phyloP scores from a whole-genome alignment of 805 yeast species.

The Pichia scutulata region DNA sequence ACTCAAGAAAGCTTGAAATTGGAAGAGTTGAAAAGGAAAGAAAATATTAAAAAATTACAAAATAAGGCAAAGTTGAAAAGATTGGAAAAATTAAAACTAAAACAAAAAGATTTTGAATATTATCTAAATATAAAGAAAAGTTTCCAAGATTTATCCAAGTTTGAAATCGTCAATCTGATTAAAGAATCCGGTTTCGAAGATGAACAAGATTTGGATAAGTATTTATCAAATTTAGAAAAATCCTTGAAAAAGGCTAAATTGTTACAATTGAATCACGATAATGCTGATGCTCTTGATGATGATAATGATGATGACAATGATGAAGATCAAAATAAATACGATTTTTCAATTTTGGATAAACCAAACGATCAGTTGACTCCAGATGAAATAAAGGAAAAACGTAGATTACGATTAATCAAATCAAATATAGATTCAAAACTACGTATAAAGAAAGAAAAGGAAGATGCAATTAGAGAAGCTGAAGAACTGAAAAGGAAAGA shows the following conservation, averaged over 20 bases:
- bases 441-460: conserved; percentile 73
- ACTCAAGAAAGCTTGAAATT: conserved; percentile 72
- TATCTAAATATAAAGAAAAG: conserved; percentile 51
- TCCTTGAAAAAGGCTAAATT: conserved; percentile 57
- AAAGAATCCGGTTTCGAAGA: conserved; percentile 74
- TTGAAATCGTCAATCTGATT: conserved; percentile 46
- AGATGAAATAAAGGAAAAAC: conserved; percentile 78
- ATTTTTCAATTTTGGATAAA: conserved; percentile 66
- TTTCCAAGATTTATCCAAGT: conserved; percentile 42
- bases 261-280: not conserved
- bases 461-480: conserved; percentile 49
- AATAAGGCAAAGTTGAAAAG: conserved; percentile 87
- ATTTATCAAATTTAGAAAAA: conserved; percentile 55
- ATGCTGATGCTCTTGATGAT: conserved; percentile 36
- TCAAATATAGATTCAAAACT: conserved; percentile 86
- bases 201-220: conserved; percentile 61
- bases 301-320: conserved; percentile 44
- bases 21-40: conserved; percentile 73
- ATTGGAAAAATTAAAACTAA: conserved; percentile 68
- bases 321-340: conserved; percentile 39
- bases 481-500: conserved; percentile 61
- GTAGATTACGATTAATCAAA: conserved; percentile 73
- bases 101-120: conserved; percentile 73
- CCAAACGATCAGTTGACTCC: conserved; percentile 80
- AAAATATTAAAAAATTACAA: conserved; percentile 81